Base-by-base conservation (phyloP, 768 basidiomycete species). In the Rubroboletus satanas region DNA sequence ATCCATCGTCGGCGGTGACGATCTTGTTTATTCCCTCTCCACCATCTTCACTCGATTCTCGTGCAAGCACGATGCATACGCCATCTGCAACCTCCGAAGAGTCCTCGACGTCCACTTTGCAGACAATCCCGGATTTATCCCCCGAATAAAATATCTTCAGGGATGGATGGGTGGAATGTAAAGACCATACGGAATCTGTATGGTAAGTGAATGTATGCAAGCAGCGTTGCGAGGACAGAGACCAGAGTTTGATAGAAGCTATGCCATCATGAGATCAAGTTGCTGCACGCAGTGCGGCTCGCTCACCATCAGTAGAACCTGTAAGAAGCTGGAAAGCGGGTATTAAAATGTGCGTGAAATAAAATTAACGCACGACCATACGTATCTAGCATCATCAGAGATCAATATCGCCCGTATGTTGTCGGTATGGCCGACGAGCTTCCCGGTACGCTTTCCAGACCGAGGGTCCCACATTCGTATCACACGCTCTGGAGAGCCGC, bases 181-280 rank as follows among this genome's bases (percentile, higher is more conserved):
- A 76, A 0, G 95, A 87, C 96, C 97, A 98, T 44, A 98, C 93
- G 14, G 89, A 90, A 56, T 95, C 93, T 14, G 90, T 85, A 68
- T 98, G 96, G 65, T 98, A 88, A 0, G 91, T 90, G 74, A 98
- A 99, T 2, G 96, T 98, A 65, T 99, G 94, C 15, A 99, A 74
- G 65, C 93, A 96, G 11, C 90, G 81, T 66, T 98, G 94, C 0
- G 91, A 83, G 1, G 81, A 73, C 17, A 98, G 77, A 1, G 95
- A 98, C 97, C 97, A 99, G 29, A 98, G 81, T 68, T 96, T 98
- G 70, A 93, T 82, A 4, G 92, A 93, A 10, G 91, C 75, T 77
- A 60, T 46, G n/a, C 49, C 56, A 31, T 52, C 6, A 55, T 63
- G 46, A 54, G 60, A 65, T 66, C 29, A 51, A 51, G 26, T 7